Base-by-base conservation (phyloP, 2,329 filamentous ascomycete species). In the Pestalotiopsis sp. region DNA sequence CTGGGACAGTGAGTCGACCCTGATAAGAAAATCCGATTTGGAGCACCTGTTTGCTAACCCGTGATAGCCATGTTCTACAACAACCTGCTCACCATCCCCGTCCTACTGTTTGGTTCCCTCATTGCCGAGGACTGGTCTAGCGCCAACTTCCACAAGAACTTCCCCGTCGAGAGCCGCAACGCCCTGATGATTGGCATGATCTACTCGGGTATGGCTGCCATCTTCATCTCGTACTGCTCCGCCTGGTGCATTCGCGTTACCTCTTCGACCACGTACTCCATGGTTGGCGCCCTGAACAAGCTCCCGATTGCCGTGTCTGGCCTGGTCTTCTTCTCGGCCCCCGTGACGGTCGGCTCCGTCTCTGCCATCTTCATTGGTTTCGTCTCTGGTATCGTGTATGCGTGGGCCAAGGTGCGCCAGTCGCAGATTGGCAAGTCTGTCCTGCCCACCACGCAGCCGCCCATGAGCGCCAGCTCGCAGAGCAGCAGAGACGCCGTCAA, bases 161-260 rank as follows among this genome's bases (percentile, higher is more conserved):
- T 99, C 85, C 96, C 96, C 2, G 75, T 84, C n/a, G 92, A 92
- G 72, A 85, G 90, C 41, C 92, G 95, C 75, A 96, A 93, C 81
- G 88, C 86, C 74, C 90, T 98, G 75, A 87, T 97, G 74, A 83
- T 92, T 70, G 93, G 95, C 77, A 98, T 98, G 93, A 84, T 98
- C 77, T 92, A 98, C 82, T 98, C 96, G 4, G 96, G 96, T 70
- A 86, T 98, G 66, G 95, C 91, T 45, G 93, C 95, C 64, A 95
- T 98, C 77, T 97, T 98, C 84, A 99, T 99, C 81, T 98, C 95
- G n/a, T 99, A 99, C 87, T 97, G 94, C 78, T 98, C 95, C 17
- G 96, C 96, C 49, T 99, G 96, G 96, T 98, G 96, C 79, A 97
- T 99, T 72, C 95, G 96, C 73, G 93, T 97, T 72, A 98, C 96